These are phyloP conservation scores for Pseudozyma tsukubaensis DNA, from an alignment of 1,284 basidiomycete species.

Conservation along the genomic window DNA sequence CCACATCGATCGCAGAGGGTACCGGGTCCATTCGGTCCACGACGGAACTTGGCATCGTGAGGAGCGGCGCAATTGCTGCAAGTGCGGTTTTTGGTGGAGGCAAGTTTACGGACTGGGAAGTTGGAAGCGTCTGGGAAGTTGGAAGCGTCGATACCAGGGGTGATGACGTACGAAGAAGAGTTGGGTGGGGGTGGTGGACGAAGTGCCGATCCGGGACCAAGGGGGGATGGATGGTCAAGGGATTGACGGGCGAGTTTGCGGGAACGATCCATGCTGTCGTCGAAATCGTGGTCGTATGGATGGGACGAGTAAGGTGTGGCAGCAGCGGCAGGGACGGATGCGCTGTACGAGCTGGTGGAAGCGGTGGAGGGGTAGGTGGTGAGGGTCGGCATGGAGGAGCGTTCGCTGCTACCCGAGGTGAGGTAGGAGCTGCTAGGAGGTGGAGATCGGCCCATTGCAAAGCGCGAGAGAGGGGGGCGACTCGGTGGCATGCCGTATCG, in stretches of 20 bases:
- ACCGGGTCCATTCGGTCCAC: conserved; percentile 48
- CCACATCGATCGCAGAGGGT: conserved; percentile 56
- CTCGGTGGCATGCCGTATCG: conserved; percentile 20
- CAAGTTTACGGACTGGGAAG: conserved; percentile 47
- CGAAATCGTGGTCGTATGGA: conserved; percentile 35
- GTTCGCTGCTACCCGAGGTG: conserved; percentile 28
- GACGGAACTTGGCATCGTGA: conserved; percentile 53
- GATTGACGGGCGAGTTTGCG: conserved; percentile 31
- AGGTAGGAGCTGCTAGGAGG: conserved; percentile 24
- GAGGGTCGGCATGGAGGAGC: conserved; percentile 30
- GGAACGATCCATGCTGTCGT: conserved; percentile 23
- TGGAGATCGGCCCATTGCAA: conserved; percentile 19
- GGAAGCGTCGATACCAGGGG: conserved; percentile 7
- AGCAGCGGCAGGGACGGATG: not conserved
- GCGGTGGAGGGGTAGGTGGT: conserved; percentile 30
- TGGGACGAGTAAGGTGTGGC: conserved; percentile 18
- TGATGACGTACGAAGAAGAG: conserved; percentile 10
- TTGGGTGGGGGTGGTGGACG: conserved; percentile 4
- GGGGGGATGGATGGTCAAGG: conserved; percentile 1
- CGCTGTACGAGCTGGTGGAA: conserved; percentile 12
- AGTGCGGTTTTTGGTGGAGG: conserved; percentile 54
- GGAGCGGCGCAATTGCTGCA: conserved; percentile 51
- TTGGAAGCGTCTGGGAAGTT: conserved; percentile 3
- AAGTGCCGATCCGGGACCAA: not conserved
- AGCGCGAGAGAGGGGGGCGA: conserved; percentile 26